A percentile compares a stretch with the other conserved stretches of the same genome.
Conservation (phyloP, 1,284 basidiomycete species). For the Sphaerobolus stellatus region DNA sequence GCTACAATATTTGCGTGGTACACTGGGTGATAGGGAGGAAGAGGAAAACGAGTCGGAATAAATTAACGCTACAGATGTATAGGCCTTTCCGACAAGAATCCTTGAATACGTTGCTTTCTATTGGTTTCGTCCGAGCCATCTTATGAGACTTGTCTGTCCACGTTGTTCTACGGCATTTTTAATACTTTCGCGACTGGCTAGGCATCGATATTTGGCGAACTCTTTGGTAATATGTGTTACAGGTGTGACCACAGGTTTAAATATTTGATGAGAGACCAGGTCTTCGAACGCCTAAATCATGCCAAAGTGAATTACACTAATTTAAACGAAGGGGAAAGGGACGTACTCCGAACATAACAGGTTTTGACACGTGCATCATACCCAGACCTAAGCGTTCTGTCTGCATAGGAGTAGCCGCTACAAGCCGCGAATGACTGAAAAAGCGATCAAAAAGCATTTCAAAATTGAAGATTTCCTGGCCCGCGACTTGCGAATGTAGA, state of each 20-base stretch:
- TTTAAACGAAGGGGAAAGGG: not conserved
- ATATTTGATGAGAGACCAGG: slow-evolving; percentile 52
- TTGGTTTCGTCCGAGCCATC: slow-evolving; percentile 66
- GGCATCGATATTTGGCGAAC: slow-evolving; percentile 66
- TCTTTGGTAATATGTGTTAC: slow-evolving; percentile 52
- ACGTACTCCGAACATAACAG: slow-evolving; percentile 62
- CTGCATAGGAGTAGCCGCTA: slow-evolving; percentile 69
- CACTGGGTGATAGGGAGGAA: slow-evolving; percentile 27
- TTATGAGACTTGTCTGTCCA: slow-evolving; percentile 69
- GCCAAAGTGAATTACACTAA: not conserved
- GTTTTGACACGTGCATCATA: slow-evolving; percentile 64
- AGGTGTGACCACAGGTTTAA: slow-evolving; percentile 46
- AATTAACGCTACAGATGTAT: not conserved
- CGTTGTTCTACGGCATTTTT: slow-evolving; percentile 63
- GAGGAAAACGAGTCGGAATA: not conserved
- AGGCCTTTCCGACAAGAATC: not conserved
- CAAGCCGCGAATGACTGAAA: slow-evolving; percentile 63
- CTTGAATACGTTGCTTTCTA: slow-evolving; percentile 13
- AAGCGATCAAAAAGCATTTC: slow-evolving; percentile 75
- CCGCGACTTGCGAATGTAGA: slow-evolving; percentile 59
- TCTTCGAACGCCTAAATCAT: slow-evolving; percentile 64
- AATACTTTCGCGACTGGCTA: slow-evolving; percentile 55
- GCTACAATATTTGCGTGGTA: slow-evolving; percentile 59
- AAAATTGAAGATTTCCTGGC: slow-evolving; percentile 71
- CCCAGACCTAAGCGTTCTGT: slow-evolving; percentile 57